These are phyloP conservation scores for Apophysomyces variabilis DNA, from an alignment of 371 early-diverging fungal species.

Conservation along the genomic window DNA sequence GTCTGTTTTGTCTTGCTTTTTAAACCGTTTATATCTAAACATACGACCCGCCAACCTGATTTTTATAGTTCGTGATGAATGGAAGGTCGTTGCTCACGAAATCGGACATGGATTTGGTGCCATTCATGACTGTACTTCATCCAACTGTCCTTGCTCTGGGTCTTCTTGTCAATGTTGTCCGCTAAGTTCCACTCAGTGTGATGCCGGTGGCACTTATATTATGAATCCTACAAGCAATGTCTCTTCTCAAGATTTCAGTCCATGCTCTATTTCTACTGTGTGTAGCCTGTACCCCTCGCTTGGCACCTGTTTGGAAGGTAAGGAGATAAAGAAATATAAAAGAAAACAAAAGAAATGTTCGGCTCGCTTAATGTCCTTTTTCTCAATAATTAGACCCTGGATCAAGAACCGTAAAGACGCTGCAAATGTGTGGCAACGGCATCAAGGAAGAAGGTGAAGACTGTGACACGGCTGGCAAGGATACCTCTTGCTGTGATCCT, in stretches of 20 bases:
- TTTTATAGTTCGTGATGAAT: conserved; percentile 73
- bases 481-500: conserved; percentile 84
- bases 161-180: conserved; percentile 72
- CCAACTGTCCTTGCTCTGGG: conserved; percentile 61
- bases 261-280: conserved; percentile 77
- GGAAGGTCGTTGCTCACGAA: conserved; percentile 96
- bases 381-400: conserved; percentile 58
- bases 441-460: conserved; percentile 90
- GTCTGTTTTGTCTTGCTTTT: too few species aligned
- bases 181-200: conserved; percentile 64
- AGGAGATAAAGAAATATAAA: conserved; percentile 3
- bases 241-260: conserved; percentile 71
- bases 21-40: background rate
- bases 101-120: conserved; percentile 92
- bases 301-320: conserved; percentile 67
- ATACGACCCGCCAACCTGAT: background rate
- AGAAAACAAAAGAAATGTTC: background rate
- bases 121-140: conserved; percentile 70
- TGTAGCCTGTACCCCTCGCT: conserved; percentile 59
- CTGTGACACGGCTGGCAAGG: conserved; percentile 88
- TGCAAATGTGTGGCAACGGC: conserved; percentile 93
- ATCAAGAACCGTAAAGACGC: conserved; percentile 41
- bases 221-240: conserved; percentile 88
- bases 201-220: conserved; percentile 75
- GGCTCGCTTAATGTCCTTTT: background rate